Conservation (phyloP, 2,329 filamentous ascomycete species). For the Aureobasidium sp. region DNA sequence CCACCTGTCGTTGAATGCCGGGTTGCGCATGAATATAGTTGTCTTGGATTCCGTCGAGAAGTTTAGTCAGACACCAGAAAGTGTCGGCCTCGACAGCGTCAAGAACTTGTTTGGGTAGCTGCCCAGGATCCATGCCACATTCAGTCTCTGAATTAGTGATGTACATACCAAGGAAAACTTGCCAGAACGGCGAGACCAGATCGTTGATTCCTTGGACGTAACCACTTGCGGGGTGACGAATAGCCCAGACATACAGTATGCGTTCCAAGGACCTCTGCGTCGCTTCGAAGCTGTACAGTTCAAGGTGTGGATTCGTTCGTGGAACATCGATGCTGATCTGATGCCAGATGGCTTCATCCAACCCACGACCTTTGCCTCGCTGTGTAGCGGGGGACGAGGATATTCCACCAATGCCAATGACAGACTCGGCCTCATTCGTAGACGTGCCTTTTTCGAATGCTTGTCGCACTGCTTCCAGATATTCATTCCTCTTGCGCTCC, state of each 20-base stretch:
- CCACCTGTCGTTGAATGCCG: conserved; percentile 89
- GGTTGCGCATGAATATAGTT: conserved; percentile 98
- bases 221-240: conserved; percentile 90
- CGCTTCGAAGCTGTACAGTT: conserved; percentile 90
- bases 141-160: conserved; percentile 89
- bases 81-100: conserved; percentile 97
- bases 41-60: conserved; percentile 97
- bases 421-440: conserved; percentile 26
- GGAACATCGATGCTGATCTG: conserved; percentile 99
- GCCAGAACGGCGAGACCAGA: conserved; percentile 94
- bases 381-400: conserved; percentile 32
- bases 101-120: conserved; percentile 79
- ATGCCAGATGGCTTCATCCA: conserved; percentile 98
- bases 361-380: conserved; percentile 60
- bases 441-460: conserved; percentile 50
- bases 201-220: conserved; percentile 99
- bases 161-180: conserved; percentile 91
- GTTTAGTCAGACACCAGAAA: conserved; percentile 96
- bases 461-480: conserved; percentile 77
- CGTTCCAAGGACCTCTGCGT: conserved; percentile 90
- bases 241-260: conserved; percentile 95
- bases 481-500: conserved; percentile 92
- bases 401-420: conserved; percentile 48
- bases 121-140: conserved; percentile 91
- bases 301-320: conserved; percentile 89